Base-by-base conservation (phyloP, 441 rosid genomes). In the Mallotus repandus region DNA sequence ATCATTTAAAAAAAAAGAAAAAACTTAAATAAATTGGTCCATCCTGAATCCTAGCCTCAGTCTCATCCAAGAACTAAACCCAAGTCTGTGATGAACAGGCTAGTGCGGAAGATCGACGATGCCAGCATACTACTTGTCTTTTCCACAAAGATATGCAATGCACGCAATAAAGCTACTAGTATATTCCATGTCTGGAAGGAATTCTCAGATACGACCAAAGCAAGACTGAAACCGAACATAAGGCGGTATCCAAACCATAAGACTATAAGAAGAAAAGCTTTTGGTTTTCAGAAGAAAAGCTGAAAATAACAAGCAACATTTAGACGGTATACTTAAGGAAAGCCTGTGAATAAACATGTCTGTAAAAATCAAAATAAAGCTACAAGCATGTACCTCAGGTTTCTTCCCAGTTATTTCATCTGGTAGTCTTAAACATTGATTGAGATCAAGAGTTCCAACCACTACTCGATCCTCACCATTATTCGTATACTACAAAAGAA, bases 371-470 rank as follows among this genome's bases (percentile, higher is more conserved):
- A 25, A 35, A 45, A 50, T 2, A 50, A 0, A 50, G 4, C 2
- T 50, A 50, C 12, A 54, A 73, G 16, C 22, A 73, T 48, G 56
- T 81, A 92, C 96, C 97, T 89, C 85, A 65, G 97, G 97, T 81
- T 82, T 94, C 73, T 78, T 84, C 78, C 97, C 99, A 49, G 87
- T 74, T 14, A 92, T 94, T 86, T 94, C 99, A 75, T 88, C 94
- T 2, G 94, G 93, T 80, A 94, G 97, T 81, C 86, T 83, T 35
- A 87, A 78, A 78, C 97, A 88, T 72, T 86, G 92, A 84, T 89
- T 94, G 76, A 94, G 85, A 86, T 94, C 97, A 73, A 94, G 97
- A 79, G 89, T 86, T 45, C 94, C 96, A 64, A 94, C 91, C 19
- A 92, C 96, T 56, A 92, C 94, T 81, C 91, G 85, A 56, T 89